Percentiles rank a stretch among this genome's conserved stretches.
These are phyloP conservation scores for Ceratobasidium sp. DNA, from an alignment of 1,284 basidiomycete genomes.

Conservation along the genomic window DNA sequence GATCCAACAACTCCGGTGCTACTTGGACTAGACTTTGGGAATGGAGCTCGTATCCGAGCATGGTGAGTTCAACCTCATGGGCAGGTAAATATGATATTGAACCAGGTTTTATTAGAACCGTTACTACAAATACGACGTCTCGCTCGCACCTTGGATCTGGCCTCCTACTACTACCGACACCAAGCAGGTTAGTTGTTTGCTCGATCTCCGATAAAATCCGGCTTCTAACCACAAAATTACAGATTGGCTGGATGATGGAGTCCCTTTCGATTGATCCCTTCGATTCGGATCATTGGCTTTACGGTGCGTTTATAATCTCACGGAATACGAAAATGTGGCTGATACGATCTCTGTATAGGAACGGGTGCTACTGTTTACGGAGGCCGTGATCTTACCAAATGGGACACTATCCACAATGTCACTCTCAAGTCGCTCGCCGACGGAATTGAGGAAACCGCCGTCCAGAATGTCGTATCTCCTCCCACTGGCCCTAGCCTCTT, in stretches of 20 bases:
- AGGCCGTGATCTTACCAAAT: conserved; percentile 64
- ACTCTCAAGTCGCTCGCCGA: conserved; percentile 68
- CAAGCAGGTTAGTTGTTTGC: conserved; percentile 50
- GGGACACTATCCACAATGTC: conserved; percentile 69
- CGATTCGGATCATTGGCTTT: conserved; percentile 73
- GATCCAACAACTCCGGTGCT: conserved; percentile 64
- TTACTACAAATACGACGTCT: conserved; percentile 65
- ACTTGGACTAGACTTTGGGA: conserved; percentile 69
- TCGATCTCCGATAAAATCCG: neutral
- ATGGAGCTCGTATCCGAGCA: conserved; percentile 53
- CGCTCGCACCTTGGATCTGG: conserved; percentile 66
- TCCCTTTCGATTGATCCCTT: conserved; percentile 69
- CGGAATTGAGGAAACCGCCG: conserved; percentile 71
- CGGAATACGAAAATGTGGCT: neutral
- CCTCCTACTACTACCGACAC: conserved; percentile 46
- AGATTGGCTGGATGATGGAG: conserved; percentile 57
- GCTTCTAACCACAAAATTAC: neutral
- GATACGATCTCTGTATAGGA: neutral
- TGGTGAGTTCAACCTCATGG: neutral
- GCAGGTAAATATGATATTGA: neutral
- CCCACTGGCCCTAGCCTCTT: conserved; percentile 61
- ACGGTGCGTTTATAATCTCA: conserved; percentile 65
- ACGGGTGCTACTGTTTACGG: conserved; percentile 56
- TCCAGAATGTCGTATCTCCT: conserved; percentile 67
- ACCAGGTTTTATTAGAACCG: conserved; percentile 52